Base-by-base conservation (phyloP, 2,329 filamentous ascomycete species). In the Pseudovirgaria hyperparasitica region DNA sequence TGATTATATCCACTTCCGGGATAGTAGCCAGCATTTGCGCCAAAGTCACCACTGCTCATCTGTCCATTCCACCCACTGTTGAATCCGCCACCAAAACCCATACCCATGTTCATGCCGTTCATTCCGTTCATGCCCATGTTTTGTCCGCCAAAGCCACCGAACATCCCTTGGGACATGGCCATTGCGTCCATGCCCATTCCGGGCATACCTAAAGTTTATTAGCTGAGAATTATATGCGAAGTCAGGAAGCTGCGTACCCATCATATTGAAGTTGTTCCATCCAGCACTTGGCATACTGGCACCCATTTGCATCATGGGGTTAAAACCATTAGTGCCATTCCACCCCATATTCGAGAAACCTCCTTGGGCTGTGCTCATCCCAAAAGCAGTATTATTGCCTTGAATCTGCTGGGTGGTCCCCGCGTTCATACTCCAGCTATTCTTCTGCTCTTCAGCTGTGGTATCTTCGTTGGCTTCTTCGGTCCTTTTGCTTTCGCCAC, bases 181-280 rank as follows among this genome's bases (percentile, higher is more conserved):
- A 76, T 74, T 34, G 75, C 73, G 65, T 86, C 80, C 82, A 92
- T 90, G 55, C 70, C 70, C 78, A 87, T 84, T 46, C 72, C 72
- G 40, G 77, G 63, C 78, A 90, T 86, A 48, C 73, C 80, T 37
- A 32, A 19, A 20, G 27, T 19, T 37, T 25, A 35, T 55, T 41
- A 47, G 49, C 20, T 25, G 34, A 57, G 42, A 63, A 52, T 33
- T 16, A 22, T 14, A 23, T 9, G 17, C 19, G 14, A 19, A 16
- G 15, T 33, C 11, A 16, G 19, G n/a, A 17, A 15, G 17, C 7
- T 25, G 65, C 81, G 50, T 71, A 94, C 86, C 81, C 73, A 87
- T 84, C 28, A 78, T 78, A 69, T 55, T 79, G 67, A 78, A 84
- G 70, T 55, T 72, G 63, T 73, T 80, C 77, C 76, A 82, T 71